Evolutionary conservation across 768 basidiomycete species (phyloP).

Genomic region (Pisolithus microcarpus): DNA sequence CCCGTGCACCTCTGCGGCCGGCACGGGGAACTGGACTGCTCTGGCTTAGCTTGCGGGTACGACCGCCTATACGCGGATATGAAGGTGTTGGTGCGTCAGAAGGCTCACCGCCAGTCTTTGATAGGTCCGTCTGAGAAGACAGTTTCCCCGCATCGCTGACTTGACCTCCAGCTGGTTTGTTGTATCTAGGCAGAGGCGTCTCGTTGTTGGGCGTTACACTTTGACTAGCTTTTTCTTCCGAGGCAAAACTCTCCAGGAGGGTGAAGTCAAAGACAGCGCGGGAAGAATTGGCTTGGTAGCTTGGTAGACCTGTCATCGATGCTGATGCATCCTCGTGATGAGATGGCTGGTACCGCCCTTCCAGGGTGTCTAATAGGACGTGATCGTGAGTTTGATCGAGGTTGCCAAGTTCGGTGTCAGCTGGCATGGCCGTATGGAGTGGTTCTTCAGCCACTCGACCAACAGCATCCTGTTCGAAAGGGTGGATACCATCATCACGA

Average conservation of each 20-base stretch:
- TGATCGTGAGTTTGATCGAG: constrained; percentile 44
- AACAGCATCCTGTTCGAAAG: constrained; percentile 7
- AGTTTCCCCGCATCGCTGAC: constrained; percentile 6
- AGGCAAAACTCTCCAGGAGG: constrained; percentile 71
- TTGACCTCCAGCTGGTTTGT: constrained; percentile 10
- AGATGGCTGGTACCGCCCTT: constrained; percentile 15
- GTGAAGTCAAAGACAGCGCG: constrained; percentile 64
- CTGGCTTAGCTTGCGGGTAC: constrained; percentile 84
- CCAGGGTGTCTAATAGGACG: constrained; percentile 31
- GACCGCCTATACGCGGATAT: constrained; percentile 30
- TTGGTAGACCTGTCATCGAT: constrained; percentile 47
- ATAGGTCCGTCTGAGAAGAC: neutral
- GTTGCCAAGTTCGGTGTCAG: constrained; percentile 30
- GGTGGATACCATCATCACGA: constrained; percentile 23
- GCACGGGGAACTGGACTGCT: constrained; percentile 68
- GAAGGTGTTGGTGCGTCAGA: constrained; percentile 6
- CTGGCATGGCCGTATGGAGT: constrained; percentile 10
- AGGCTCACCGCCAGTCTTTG: constrained; percentile 6
- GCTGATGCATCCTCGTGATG: constrained; percentile 22
- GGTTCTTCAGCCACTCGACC: constrained; percentile 4
- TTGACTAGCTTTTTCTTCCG: constrained; percentile 56
- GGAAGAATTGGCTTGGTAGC: constrained; percentile 57
- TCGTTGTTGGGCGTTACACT: constrained; percentile 45
- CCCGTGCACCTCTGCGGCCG: constrained; percentile 52
- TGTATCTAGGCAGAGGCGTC: constrained; percentile 15